These are phyloP conservation scores for Cinnamomum micranthum DNA, from an alignment of 164 flowering plant genomes.

Conservation along the genomic window DNA sequence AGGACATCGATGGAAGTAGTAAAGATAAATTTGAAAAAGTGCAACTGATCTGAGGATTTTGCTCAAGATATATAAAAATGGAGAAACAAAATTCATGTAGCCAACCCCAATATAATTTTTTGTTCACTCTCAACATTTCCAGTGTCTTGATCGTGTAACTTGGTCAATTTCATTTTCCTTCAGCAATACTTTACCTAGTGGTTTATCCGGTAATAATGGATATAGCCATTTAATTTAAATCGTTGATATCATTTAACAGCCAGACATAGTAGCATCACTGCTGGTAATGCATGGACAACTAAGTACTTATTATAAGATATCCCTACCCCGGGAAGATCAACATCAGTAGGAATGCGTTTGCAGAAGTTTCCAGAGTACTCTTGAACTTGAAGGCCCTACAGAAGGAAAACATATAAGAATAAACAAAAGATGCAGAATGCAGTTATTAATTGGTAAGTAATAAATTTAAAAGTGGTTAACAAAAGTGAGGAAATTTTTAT, in stretches of 20 bases:
- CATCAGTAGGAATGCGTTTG: conserved; percentile 95
- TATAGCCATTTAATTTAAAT: too few species aligned
- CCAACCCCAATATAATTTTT: too few species aligned
- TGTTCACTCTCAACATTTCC: too few species aligned
- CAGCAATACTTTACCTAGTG: too few species aligned
- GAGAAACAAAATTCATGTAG: too few species aligned
- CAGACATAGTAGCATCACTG: background rate
- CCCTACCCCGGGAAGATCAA: conserved; percentile 93
- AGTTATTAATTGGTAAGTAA: background rate
- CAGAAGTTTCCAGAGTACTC: conserved; percentile 95
- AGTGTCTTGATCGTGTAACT: too few species aligned
- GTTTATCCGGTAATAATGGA: too few species aligned
- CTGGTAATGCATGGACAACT: conserved; percentile 1
- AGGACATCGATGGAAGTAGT: too few species aligned
- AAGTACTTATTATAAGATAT: conserved; percentile 1
- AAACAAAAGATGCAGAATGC: background rate
- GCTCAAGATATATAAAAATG: too few species aligned
- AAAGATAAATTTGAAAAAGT: too few species aligned
- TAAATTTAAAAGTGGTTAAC: background rate
- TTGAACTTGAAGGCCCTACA: conserved; percentile 93
- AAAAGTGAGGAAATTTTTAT: background rate
- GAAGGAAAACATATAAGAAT: conserved; percentile 2
- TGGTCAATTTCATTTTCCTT: too few species aligned
- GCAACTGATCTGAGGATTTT: too few species aligned
- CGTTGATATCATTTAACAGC: background rate